phyloP scores from a whole-genome alignment of 2,329 filamentous ascomycete genomes.

The Penicillium sp. region DNA sequence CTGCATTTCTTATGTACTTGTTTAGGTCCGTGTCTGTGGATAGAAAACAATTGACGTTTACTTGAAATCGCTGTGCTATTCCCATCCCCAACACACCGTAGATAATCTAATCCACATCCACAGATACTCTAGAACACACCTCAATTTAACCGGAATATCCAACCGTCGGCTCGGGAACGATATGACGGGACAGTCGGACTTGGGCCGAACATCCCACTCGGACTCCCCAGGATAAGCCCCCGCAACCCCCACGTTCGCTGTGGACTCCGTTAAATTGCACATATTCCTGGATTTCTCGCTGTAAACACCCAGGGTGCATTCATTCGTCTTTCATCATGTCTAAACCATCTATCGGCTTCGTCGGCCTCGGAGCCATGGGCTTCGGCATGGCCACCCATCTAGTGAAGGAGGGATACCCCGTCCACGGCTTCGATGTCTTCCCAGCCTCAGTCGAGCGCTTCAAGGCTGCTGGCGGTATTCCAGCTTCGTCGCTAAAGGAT shows the following conservation, averaged over 20 bases:
- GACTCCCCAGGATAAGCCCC: constrained; percentile 15
- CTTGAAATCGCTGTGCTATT: neutral
- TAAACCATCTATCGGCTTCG: constrained; percentile 57
- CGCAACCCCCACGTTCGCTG: constrained; percentile 10
- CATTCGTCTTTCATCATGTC: constrained; percentile 29
- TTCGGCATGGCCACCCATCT: constrained; percentile 75
- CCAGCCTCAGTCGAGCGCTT: constrained; percentile 62
- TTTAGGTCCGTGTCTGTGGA: neutral
- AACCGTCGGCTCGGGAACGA: neutral
- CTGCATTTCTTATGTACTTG: neutral
- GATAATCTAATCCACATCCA: neutral
- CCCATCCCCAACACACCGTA: neutral
- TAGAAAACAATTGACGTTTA: neutral
- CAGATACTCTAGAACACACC: neutral
- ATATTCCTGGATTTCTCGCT: neutral
- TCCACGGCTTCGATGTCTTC: constrained; percentile 69
- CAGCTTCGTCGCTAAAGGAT: constrained; percentile 56
- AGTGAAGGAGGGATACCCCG: constrained; percentile 59
- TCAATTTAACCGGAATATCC: neutral
- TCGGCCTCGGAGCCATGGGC: constrained; percentile 75
- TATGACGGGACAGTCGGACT: constrained; percentile 12
- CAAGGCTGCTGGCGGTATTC: constrained; percentile 55
- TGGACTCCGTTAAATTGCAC: neutral
- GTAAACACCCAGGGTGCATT: neutral
- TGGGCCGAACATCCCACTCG: constrained; percentile 16